Conservation (phyloP, 2,329 filamentous ascomycete species). For the Hypomyces perniciosus region DNA sequence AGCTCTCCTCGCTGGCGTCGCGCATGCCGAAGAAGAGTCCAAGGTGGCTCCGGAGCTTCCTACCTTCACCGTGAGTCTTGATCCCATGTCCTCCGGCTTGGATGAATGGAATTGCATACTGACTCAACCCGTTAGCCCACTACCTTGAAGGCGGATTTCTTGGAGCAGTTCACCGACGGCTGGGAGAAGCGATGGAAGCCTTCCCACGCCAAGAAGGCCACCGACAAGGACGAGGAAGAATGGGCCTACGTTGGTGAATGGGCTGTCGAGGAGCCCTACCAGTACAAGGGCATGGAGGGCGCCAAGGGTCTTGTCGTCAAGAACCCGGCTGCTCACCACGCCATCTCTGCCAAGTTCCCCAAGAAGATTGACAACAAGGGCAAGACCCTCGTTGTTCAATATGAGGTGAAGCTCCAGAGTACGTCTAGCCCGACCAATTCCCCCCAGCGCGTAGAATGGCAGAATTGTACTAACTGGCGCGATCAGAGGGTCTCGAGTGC, state of each 20-base stretch:
- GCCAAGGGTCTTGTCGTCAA: constrained; percentile 98
- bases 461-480: constrained; percentile 3
- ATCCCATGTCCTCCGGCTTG: background rate
- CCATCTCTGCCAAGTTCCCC: constrained; percentile 97
- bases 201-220: constrained; percentile 94
- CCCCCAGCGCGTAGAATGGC: too few species aligned
- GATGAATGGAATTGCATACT: constrained; percentile 17
- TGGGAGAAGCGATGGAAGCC: constrained; percentile 93
- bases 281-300: constrained; percentile 87
- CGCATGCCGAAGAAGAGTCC: constrained; percentile 62
- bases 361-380: constrained; percentile 96
- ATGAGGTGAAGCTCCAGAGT: constrained; percentile 99
- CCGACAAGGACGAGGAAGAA: constrained; percentile 69
- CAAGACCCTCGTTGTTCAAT: constrained; percentile 95
- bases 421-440: constrained; percentile 19
- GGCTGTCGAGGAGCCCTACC: constrained; percentile 87
- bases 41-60: constrained; percentile 61
- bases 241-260: constrained; percentile 98
- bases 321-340: constrained; percentile 96
- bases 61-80: constrained; percentile 73
- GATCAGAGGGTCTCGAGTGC: constrained; percentile 82
- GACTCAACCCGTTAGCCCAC: constrained; percentile 59
- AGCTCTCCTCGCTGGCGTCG: constrained; percentile 63
- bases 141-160: constrained; percentile 82
- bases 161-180: constrained; percentile 97